These are phyloP conservation scores for Boletus insuetus DNA, from an alignment of 768 basidiomycete species.

Conservation along the genomic window DNA sequence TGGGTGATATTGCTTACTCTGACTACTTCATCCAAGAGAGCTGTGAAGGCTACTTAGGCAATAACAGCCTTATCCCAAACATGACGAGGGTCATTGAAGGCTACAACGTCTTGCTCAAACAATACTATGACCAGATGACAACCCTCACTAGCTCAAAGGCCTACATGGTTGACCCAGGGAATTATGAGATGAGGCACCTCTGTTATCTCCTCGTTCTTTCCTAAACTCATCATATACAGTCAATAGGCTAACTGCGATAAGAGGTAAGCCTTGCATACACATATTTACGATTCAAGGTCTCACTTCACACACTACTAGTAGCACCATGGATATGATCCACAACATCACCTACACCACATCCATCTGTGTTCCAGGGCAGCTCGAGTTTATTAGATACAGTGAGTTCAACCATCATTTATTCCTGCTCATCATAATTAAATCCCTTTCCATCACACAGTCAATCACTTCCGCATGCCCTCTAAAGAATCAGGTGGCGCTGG, in stretches of 20 bases:
- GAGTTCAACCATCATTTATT: too few species aligned
- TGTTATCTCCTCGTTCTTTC: not conserved
- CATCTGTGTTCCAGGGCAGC: too few species aligned
- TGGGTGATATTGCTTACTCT: conserved; percentile 25
- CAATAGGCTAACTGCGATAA: conserved; percentile 28
- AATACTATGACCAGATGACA: conserved; percentile 30
- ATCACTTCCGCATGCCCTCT: too few species aligned
- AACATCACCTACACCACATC: conserved; percentile 27
- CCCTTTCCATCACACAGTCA: too few species aligned
- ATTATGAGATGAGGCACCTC: too few species aligned
- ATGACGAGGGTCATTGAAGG: conserved; percentile 23
- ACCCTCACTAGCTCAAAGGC: too few species aligned
- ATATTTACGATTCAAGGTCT: not conserved
- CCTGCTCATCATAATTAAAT: too few species aligned
- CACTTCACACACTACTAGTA: conserved; percentile 6
- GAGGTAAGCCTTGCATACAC: conserved; percentile 16
- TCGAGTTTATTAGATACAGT: too few species aligned
- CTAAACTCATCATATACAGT: not conserved
- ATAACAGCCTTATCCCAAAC: conserved; percentile 24
- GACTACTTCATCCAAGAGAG: conserved; percentile 31
- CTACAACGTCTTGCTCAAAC: conserved; percentile 24
- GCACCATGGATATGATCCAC: conserved; percentile 21
- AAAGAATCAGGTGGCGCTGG: too few species aligned
- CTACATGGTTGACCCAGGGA: too few species aligned
- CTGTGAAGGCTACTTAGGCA: conserved; percentile 32